Base-by-base conservation (phyloP, 495 filamentous ascomycete species). In the Penicillium paxilli region DNA sequence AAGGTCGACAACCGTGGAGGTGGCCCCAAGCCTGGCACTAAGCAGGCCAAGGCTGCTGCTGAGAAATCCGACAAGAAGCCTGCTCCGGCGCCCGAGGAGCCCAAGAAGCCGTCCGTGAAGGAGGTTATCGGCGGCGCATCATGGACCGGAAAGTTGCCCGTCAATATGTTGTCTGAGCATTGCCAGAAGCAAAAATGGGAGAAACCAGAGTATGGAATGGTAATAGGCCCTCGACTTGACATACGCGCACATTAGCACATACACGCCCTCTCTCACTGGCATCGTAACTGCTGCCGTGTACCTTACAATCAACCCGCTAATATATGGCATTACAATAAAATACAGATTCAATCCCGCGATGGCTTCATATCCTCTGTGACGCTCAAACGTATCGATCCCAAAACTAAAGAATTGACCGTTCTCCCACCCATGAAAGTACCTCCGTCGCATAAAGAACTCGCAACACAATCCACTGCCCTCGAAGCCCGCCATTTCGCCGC, bases 81-180 rank as follows among this genome's bases (percentile, higher is more conserved):
- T 21, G 53, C 68, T 3, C 70, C 74, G 40, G 83, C 67, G 4
- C 70, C 74, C 42, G 84, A 87, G 22, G 77, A 74, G 55, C 84
- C 84, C 19, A 91, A 91, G 54, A 88, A 87, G 60, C 89, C 91
- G 32, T 85, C 89, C 25, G 86, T 90, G 49, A 89, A 91, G 71
- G 86, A 90, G 58, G 74, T 98, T 51, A 96, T 98, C 68, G 95
- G 91, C 45, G 94, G 94, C 45, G 83, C 90, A 59, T 96, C 91
- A 65, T 98, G 95, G 95, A 98, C 94, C 0, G 94, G 94, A 30
- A 98, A 98, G 68, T 73, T 98, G 32, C 94, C 94, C 3, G 88
- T 96, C 47, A 94, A 92, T 65, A 78, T 98, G 65, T 84, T 98
- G 50, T 87, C 88, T 16, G 94, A 98, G 79, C 90, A 96, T 74